These are phyloP conservation scores for Nissolia schottii DNA, from an alignment of 306 rosid species.

Conservation along the genomic window DNA sequence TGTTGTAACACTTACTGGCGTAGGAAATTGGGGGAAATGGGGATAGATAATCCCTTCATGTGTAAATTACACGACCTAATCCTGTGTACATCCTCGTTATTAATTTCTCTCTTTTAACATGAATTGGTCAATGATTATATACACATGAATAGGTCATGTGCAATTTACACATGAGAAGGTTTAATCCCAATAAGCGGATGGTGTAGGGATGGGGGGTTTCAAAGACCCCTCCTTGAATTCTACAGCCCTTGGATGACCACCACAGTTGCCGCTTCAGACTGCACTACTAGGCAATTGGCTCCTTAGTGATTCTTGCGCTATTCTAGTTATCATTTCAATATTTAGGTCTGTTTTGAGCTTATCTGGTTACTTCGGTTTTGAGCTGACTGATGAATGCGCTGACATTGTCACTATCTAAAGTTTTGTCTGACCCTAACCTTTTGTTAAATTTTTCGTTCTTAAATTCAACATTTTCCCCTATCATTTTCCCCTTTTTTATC, in stretches of 20 bases:
- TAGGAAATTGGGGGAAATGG: background rate
- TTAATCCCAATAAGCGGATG: too few relatives aligned
- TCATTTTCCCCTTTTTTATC: background rate
- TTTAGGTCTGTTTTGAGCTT: background rate
- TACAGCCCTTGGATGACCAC: background rate
- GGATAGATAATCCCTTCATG: too few relatives aligned
- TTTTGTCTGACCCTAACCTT: background rate
- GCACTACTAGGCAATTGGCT: background rate
- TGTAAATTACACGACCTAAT: too few relatives aligned
- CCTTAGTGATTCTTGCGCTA: background rate
- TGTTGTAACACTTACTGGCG: background rate
- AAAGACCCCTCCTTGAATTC: background rate
- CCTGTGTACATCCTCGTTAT: too few relatives aligned
- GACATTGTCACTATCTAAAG: background rate
- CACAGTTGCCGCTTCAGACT: background rate
- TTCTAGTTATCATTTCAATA: background rate
- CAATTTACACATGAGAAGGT: too few relatives aligned
- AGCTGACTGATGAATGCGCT: background rate
- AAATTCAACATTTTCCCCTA: background rate
- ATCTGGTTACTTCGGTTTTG: background rate
- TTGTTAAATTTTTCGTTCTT: background rate
- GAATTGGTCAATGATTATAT: too few relatives aligned
- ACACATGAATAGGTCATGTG: too few relatives aligned
- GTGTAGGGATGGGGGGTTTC: background rate
- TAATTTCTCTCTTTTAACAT: too few relatives aligned